Evolutionary conservation across 768 basidiomycete species (phyloP).

Genomic region (Udeniomyces megalosporus): DNA sequence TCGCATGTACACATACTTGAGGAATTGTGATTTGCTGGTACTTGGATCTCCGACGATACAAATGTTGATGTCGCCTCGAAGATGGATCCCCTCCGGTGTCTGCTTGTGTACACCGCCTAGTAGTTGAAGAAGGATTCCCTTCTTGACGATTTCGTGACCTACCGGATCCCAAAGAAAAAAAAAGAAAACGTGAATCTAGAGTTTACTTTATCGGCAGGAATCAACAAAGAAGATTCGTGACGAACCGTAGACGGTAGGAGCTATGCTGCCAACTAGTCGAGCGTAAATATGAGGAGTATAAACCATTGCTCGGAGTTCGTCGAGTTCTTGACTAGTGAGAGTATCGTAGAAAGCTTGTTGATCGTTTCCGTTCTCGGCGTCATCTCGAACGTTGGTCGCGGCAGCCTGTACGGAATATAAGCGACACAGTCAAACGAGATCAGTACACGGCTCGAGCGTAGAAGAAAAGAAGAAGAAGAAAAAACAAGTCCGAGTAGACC

Average conservation of each 20-base stretch:
- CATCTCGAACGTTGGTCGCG: constrained; percentile 69
- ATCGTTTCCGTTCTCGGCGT: constrained; percentile 57
- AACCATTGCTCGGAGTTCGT: constrained; percentile 88
- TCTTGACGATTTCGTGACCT: constrained; percentile 96
- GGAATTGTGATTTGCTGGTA: constrained; percentile 94
- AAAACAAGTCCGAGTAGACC: constrained; percentile 25
- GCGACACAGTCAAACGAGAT: no score
- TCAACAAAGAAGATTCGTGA: neutral
- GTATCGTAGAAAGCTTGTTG: constrained; percentile 69
- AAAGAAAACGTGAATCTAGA: neutral
- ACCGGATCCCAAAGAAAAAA: neutral
- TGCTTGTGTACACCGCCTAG: constrained; percentile 99
- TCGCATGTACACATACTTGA: constrained; percentile 57
- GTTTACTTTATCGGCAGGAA: no score
- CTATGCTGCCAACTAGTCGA: constrained; percentile 81
- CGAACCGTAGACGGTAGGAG: constrained; percentile 80
- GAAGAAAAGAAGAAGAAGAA: neutral
- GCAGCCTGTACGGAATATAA: constrained; percentile 29
- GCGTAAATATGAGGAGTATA: constrained; percentile 88
- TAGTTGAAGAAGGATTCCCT: constrained; percentile 82
- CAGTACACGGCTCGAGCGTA: no score
- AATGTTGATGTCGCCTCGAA: constrained; percentile 97
- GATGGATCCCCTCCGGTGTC: constrained; percentile 86
- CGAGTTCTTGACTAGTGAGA: constrained; percentile 82
- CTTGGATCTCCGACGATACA: constrained; percentile 96